phyloP scores from a whole-genome alignment of 805 yeast species.

The Clavispora fructus region DNA sequence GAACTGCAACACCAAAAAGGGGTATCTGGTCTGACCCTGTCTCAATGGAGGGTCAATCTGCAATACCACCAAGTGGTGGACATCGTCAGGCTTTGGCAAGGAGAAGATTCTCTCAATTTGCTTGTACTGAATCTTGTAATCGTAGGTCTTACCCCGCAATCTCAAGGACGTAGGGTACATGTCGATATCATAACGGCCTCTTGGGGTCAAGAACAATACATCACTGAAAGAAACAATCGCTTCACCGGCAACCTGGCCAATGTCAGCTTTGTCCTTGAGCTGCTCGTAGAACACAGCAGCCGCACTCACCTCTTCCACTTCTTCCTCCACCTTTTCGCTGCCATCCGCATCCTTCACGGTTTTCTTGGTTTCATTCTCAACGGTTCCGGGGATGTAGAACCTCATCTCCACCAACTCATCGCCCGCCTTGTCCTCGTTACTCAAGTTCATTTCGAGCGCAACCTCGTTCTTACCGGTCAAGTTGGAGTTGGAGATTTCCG shows the following conservation, averaged over 20 bases:
- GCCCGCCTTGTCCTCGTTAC: constrained; percentile 66
- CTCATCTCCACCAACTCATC: constrained; percentile 95
- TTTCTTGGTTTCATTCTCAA: constrained; percentile 43
- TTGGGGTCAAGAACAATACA: constrained; percentile 87
- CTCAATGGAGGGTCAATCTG: constrained; percentile 96
- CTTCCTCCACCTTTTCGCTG: constrained; percentile 30
- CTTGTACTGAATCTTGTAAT: constrained; percentile 86
- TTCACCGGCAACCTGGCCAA: constrained; percentile 92
- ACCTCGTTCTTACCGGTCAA: constrained; percentile 91
- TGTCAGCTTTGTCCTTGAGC: constrained; percentile 86
- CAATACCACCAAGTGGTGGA: constrained; percentile 79
- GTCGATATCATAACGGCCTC: constrained; percentile 97
- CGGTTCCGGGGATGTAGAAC: constrained; percentile 87
- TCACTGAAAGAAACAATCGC: constrained; percentile 92
- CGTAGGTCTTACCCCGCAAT: constrained; percentile 95
- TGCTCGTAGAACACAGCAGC: constrained; percentile 88
- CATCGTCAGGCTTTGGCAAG: constrained; percentile 90
- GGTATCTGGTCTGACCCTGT: constrained; percentile 97
- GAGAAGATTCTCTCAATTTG: constrained; percentile 88
- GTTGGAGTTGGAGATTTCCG: constrained; percentile 75
- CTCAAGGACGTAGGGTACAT: constrained; percentile 84
- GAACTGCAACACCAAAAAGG: constrained; percentile 86
- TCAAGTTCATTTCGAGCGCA: constrained; percentile 74
- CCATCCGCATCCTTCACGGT: constrained; percentile 23
- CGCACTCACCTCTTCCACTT: constrained; percentile 51